Base-by-base conservation (phyloP, 139 green algal species). In the Helicosporidium sp. region DNA sequence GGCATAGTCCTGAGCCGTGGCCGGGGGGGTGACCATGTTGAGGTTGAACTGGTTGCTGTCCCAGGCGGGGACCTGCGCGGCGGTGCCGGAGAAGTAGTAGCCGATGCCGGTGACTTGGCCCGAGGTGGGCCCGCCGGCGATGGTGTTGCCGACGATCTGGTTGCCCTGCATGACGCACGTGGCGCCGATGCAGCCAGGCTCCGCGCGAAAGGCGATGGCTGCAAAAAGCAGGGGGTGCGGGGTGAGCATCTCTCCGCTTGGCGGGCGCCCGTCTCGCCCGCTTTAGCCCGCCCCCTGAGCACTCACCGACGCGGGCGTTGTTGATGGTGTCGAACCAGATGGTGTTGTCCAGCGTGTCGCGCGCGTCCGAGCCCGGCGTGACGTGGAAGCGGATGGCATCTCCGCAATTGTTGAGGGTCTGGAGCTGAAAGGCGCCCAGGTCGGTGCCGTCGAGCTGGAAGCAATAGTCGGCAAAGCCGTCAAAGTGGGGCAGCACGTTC, bases 21-120 rank as follows among this genome's bases (percentile, higher is more conserved):
- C 37, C 23, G 18, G 47, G 6, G 51, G 51, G 25, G 35, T 51
- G 5, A 58, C 42, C 3, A 22, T 37, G 16, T n/a, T 33, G 4
- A 58, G n/a, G 43, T 58, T 49, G 31, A 51, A 51, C 51, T 58
- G 51, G 34, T 58, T 58, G 24, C 37, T 40, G 43, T 58, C 51
- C 51, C 51, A 58, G 24, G 51, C 51, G 10, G 51, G 51, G n/a
- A 24, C 28, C 18, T 25, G 22, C 12, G 15, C n/a, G 10, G 4
- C 10, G 31, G 31, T 18, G 10, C 31, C 13, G 27, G 18, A 18
- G 6, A 23, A 51, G 31, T 33, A 51, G 19, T 51, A 51, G 10
- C n/a, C 42, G 10, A 58, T 27, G 18, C 43, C 34, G 8, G 31
- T 7, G 19, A 25, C 33, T 1, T 37, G 17, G 33, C 42, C 43